phyloP scores from a whole-genome alignment of 495 filamentous ascomycete genomes.

The Annulohypoxylon bovei region DNA sequence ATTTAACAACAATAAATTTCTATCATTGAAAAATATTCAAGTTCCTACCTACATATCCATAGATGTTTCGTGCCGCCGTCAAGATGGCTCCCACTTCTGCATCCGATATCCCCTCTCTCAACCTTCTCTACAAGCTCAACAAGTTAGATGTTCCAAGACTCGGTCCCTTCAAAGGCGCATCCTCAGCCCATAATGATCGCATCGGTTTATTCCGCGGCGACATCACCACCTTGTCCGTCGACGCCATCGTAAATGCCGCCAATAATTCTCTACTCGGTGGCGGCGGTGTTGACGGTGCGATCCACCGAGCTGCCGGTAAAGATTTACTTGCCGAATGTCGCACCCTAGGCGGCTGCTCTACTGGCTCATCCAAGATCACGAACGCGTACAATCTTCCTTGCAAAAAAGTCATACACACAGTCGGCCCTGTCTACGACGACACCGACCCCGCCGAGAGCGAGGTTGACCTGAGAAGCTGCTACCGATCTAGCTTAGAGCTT shows the following conservation, averaged over 20 bases:
- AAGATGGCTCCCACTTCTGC: slow-evolving; percentile 45
- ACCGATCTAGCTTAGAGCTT: slow-evolving; percentile 75
- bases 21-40: neutral
- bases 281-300: slow-evolving; percentile 88
- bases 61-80: slow-evolving; percentile 26
- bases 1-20: no score
- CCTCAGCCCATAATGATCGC: slow-evolving; percentile 70
- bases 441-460: slow-evolving; percentile 54
- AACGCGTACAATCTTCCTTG: slow-evolving; percentile 77
- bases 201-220: slow-evolving; percentile 77
- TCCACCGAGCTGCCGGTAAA: slow-evolving; percentile 83
- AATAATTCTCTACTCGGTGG: slow-evolving; percentile 83
- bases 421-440: slow-evolving; percentile 81
- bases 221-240: slow-evolving; percentile 83
- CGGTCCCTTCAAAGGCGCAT: slow-evolving; percentile 24
- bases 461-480: slow-evolving; percentile 71
- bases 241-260: slow-evolving; percentile 93
- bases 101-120: slow-evolving; percentile 71
- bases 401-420: slow-evolving; percentile 85
- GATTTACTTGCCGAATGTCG: slow-evolving; percentile 74
- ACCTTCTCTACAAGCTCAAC: slow-evolving; percentile 66
- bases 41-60: neutral
- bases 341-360: slow-evolving; percentile 73
- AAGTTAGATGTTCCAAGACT: slow-evolving; percentile 47
- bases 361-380: slow-evolving; percentile 87